Evolutionary conservation across 257 asterid species (phyloP).

Genomic region (Nicotiana noctiflora): DNA sequence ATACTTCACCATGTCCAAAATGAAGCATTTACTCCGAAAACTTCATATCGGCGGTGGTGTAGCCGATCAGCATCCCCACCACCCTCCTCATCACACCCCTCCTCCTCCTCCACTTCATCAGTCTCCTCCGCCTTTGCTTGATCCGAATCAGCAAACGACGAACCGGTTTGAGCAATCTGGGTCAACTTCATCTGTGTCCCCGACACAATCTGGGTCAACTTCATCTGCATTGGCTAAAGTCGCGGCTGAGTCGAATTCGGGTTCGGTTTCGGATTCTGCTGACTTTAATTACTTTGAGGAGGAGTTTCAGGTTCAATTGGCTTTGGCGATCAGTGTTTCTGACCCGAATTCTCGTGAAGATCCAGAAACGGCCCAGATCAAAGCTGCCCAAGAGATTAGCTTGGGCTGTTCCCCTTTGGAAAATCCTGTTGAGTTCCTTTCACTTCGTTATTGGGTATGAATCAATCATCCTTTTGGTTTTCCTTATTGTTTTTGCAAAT

Average conservation of each 20-base stretch:
- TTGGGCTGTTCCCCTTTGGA: slow-evolving; percentile 72
- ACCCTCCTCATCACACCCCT: slow-evolving; percentile 1
- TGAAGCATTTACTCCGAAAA: slow-evolving; percentile 90
- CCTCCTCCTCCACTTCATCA: not conserved
- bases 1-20: slow-evolving; percentile 68
- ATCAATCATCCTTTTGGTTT: not conserved
- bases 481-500: not conserved
- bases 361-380: slow-evolving; percentile 80
- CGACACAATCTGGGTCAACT: not conserved
- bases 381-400: slow-evolving; percentile 88
- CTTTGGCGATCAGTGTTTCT: slow-evolving; percentile 94
- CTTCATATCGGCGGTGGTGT: slow-evolving; percentile 71
- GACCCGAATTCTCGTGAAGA: slow-evolving; percentile 68
- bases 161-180: slow-evolving; percentile 7
- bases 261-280: not conserved
- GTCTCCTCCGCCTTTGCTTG: slow-evolving; percentile 1
- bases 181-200: slow-evolving; percentile 10
- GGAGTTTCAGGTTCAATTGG: slow-evolving; percentile 97
- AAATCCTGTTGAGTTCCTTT: slow-evolving; percentile 53
- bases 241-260: slow-evolving; percentile 3
- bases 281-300: slow-evolving; percentile 78
- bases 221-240: slow-evolving; percentile 10
- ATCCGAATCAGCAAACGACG: slow-evolving; percentile 3
- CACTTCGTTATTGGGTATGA: slow-evolving; percentile 81
- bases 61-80: slow-evolving; percentile 16